These are phyloP conservation scores for Lanmaoa pseudosensibilis DNA, from an alignment of 768 basidiomycete species.

Conservation along the genomic window DNA sequence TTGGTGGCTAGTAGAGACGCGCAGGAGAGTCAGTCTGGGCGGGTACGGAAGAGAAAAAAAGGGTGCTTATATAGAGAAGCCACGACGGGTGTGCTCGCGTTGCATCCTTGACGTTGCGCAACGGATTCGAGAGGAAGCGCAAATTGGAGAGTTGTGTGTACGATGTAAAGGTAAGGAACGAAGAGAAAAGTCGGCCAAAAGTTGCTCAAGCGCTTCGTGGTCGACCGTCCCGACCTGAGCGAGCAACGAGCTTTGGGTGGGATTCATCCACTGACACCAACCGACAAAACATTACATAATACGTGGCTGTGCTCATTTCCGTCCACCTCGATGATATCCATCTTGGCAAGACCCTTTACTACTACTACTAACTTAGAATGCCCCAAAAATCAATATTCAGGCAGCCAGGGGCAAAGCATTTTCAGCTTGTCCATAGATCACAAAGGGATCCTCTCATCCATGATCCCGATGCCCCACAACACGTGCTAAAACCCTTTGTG, in stretches of 20 bases:
- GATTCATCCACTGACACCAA: slow-evolving; percentile 28
- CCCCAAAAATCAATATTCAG: slow-evolving; percentile 85
- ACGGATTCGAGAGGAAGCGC: slow-evolving; percentile 1
- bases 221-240: slow-evolving; percentile 17
- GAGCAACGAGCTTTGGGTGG: slow-evolving; percentile 20
- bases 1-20: slow-evolving; percentile 87
- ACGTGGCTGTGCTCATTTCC: slow-evolving; percentile 2
- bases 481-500: slow-evolving; percentile 85
- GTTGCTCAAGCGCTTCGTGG: slow-evolving; percentile 14
- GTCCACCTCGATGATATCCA: background rate
- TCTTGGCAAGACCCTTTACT: no score
- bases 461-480: slow-evolving; percentile 83
- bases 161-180: slow-evolving; percentile 3
- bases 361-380: slow-evolving; percentile 44
- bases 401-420: slow-evolving; percentile 86
- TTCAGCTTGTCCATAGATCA: slow-evolving; percentile 95
- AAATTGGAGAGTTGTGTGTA: background rate
- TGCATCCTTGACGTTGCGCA: slow-evolving; percentile 47
- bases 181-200: slow-evolving; percentile 7
- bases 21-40: slow-evolving; percentile 45
- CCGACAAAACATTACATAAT: slow-evolving; percentile 34
- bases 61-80: slow-evolving; percentile 85
- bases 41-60: slow-evolving; percentile 25
- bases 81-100: slow-evolving; percentile 76
- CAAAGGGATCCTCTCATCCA: slow-evolving; percentile 95